A percentile compares a stretch with the other conserved stretches of the same genome.
phyloP scores from a whole-genome alignment of 306 rosid species.

The Dalbergia cochinchinensis region DNA sequence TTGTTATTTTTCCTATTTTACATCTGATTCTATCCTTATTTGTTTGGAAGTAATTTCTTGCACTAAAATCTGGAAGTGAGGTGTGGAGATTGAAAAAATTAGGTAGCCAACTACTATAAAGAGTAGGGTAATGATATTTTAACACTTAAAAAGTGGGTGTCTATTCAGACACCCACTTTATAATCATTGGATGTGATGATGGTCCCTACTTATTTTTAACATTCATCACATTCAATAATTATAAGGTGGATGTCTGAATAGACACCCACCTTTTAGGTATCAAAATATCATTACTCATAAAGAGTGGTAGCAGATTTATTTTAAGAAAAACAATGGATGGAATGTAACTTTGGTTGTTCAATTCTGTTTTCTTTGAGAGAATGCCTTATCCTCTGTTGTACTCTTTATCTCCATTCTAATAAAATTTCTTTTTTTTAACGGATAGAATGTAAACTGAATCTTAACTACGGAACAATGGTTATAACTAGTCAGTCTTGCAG shows the following conservation, averaged over 20 bases:
- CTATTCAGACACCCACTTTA: no score
- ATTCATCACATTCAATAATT: no score
- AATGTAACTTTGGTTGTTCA: background rate
- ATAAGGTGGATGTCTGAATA: no score
- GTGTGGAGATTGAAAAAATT: slow-evolving; percentile 1
- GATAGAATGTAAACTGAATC: slow-evolving; percentile 27
- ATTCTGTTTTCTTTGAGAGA: background rate
- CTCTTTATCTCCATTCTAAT: background rate
- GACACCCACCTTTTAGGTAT: no score
- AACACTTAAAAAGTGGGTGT: no score
- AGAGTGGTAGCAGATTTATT: slow-evolving; percentile 3
- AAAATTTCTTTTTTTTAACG: no score
- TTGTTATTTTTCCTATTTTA: background rate
- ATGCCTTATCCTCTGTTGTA: background rate
- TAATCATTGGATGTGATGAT: no score
- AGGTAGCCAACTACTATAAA: slow-evolving; percentile 9
- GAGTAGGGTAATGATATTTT: no score
- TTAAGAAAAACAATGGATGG: slow-evolving; percentile 3
- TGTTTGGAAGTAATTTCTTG: slow-evolving; percentile 27
- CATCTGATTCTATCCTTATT: slow-evolving; percentile 8
- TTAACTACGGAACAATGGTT: slow-evolving; percentile 23
- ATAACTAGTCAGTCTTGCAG: background rate
- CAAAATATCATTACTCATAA: no score
- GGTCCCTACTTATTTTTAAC: no score
- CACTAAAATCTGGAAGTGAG: slow-evolving; percentile 4